Base-by-base conservation (phyloP, 1,139 yeast genomes). In the Diutina sp. region DNA sequence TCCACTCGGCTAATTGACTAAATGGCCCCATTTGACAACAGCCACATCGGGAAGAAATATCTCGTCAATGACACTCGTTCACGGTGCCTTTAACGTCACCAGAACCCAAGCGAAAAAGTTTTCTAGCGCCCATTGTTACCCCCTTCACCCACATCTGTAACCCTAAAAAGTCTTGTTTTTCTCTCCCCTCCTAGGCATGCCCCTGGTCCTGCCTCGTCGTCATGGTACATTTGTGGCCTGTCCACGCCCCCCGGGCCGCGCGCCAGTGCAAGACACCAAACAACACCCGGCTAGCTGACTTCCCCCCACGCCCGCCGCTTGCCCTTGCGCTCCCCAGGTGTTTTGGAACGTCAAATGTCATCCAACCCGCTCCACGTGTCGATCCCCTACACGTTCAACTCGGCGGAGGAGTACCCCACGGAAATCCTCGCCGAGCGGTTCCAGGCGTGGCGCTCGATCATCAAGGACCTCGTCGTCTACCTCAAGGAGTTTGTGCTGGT, bases 401-500 rank as follows among this genome's bases (percentile, higher is more conserved):
- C 54, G 45, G 60, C 57, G 45, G 52, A 52, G 45, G 64, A 62
- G 38, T 60, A 82, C 64, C 98, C 98, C 14, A 90, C 97, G 0
- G 97, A 90, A 60, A 81, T 88, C 7, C 74, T 93, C 62, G 95
- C 96, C 4, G 79, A 81, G 47, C 76, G 99, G 61, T 90, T 91
- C 67, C 80, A 84, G 55, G 86, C 95, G 3, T 93, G 97, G 97
- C 76, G 97, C 61, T 78, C 81, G 56, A 81, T 91, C 57, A 84
- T 90, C 59, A 83, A 85, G 58, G 86, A 91, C 46, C 71, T 93
- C 58, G 78, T 88, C 32, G 80, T 77, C 56, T 93, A 93, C 67
- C 75, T 91, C 60, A 80, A 79, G 61, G 97, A 90, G 64, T 87
- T 85, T 55, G 89, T 90, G 14, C 80, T 87, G 21, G 93, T 88